These are phyloP conservation scores for Bruguiera parviflora DNA, from an alignment of 345 rosid species.

Conservation along the genomic window DNA sequence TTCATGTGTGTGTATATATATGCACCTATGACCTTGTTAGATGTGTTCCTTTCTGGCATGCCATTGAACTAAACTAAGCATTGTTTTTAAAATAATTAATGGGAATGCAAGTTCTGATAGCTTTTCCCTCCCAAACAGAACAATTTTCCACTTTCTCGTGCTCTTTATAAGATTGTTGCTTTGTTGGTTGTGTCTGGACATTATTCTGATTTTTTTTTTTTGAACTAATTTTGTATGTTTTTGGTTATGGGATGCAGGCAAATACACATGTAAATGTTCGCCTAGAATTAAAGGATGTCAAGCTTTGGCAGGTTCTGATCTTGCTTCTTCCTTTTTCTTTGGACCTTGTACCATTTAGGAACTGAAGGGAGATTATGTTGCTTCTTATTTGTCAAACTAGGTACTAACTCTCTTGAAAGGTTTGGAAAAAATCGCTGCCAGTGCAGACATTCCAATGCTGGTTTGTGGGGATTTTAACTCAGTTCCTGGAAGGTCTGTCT, in stretches of 20 bases:
- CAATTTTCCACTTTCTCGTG: too few species aligned
- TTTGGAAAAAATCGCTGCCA: constrained; percentile 92
- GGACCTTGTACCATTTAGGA: not conserved
- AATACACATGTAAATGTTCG: constrained; percentile 85
- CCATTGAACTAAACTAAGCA: too few species aligned
- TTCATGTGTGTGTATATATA: not conserved
- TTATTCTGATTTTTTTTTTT: constrained; percentile 3
- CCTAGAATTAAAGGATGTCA: constrained; percentile 87
- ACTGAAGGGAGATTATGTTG: not conserved
- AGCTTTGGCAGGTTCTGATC: constrained; percentile 87
- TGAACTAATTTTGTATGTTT: constrained; percentile 11
- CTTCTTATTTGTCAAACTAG: constrained; percentile 38
- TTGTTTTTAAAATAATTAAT: too few species aligned
- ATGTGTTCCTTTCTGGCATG: too few species aligned
- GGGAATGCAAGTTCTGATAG: too few species aligned
- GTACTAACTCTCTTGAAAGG: constrained; percentile 96
- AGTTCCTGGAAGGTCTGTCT: constrained; percentile 77
- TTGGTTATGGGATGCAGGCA: constrained; percentile 54
- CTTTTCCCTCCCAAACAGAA: too few species aligned
- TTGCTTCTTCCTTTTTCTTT: constrained; percentile 6
- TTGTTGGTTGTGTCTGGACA: not conserved
- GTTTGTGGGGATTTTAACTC: constrained; percentile 98
- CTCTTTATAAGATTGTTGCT: not conserved
- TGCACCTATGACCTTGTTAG: too few species aligned
- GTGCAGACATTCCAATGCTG: constrained; percentile 97